phyloP scores from a whole-genome alignment of 139 green algal species.

The Eudorina sp. region DNA sequence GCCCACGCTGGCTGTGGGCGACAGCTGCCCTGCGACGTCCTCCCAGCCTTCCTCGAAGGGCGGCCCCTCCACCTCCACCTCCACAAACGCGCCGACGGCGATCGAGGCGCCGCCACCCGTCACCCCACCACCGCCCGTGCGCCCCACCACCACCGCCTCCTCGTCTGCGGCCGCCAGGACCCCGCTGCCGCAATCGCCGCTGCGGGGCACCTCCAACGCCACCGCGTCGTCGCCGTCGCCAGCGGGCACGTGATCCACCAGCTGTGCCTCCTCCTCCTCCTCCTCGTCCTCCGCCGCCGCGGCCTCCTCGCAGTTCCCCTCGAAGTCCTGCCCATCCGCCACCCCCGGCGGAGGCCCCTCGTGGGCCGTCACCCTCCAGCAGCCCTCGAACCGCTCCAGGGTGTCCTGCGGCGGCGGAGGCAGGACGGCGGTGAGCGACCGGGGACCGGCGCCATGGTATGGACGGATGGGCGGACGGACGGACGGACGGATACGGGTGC shows the following conservation, averaged over 20 bases:
- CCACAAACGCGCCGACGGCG: too few relatives aligned
- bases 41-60: conserved; percentile 4
- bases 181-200: background rate
- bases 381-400: conserved; percentile 27
- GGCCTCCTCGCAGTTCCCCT: background rate
- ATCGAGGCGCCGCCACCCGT: too few relatives aligned
- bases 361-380: background rate
- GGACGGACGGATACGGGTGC: too few relatives aligned
- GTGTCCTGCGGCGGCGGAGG: conserved; percentile 39
- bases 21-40: background rate
- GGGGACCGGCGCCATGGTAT: too few relatives aligned
- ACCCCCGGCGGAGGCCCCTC: too few relatives aligned
- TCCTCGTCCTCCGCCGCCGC: background rate
- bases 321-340: background rate
- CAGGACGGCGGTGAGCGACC: too few relatives aligned
- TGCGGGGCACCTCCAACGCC: background rate
- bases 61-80: background rate
- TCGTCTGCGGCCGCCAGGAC: background rate
- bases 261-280: background rate
- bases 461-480: too few relatives aligned
- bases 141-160: background rate
- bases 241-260: background rate
- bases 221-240: background rate
- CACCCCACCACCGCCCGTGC: background rate
- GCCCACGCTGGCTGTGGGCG: background rate